Conservation (phyloP, 1,139 yeast genomes). For the Eremothecium gossypii region DNA sequence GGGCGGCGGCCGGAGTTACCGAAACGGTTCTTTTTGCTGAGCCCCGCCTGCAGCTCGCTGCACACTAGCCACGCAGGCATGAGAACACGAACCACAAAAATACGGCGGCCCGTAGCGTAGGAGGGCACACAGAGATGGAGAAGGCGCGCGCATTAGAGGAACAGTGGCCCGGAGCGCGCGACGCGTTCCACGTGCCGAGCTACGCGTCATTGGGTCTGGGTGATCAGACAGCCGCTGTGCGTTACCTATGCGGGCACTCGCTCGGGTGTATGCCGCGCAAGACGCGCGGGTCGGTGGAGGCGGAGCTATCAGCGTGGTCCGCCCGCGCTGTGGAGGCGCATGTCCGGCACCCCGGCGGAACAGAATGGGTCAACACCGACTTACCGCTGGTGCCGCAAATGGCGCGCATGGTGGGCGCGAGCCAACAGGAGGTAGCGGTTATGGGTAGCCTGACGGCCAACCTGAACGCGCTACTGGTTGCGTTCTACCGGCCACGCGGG, state of each 20-base stretch:
- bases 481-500: constrained; percentile 64
- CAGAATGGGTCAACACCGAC: constrained; percentile 79
- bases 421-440: constrained; percentile 63
- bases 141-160: too few species aligned
- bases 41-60: not conserved
- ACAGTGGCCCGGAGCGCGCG: constrained; percentile 10
- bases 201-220: constrained; percentile 43
- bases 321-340: constrained; percentile 77
- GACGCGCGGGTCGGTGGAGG: constrained; percentile 47
- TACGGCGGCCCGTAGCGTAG: too few species aligned
- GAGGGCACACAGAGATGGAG: too few species aligned
- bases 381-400: constrained; percentile 60
- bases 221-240: constrained; percentile 25
- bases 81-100: too few species aligned
- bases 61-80: too few species aligned
- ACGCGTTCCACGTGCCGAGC: constrained; percentile 53
- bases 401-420: constrained; percentile 71
- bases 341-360: constrained; percentile 56
- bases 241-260: constrained; percentile 81
- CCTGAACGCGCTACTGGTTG: constrained; percentile 60
- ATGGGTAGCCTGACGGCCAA: constrained; percentile 85
- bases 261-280: constrained; percentile 77
- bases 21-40: not conserved
- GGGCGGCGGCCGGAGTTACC: not conserved
- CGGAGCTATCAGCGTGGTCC: constrained; percentile 76